phyloP scores from a whole-genome alignment of 2,329 filamentous ascomycete species.

The Paraconiothyrium sp. region DNA sequence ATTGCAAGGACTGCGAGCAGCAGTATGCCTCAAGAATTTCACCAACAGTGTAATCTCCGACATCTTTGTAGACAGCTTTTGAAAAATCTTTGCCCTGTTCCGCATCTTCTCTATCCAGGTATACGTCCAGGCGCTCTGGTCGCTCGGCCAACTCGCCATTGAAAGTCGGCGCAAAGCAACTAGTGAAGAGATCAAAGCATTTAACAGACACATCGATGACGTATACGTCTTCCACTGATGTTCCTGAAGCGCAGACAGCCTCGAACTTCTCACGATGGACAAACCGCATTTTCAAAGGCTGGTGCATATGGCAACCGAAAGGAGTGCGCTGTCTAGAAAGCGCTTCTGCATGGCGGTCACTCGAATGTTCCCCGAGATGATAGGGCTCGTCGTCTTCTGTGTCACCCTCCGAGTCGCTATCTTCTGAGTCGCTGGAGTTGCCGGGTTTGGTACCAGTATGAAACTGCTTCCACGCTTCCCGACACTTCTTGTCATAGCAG shows the following conservation, averaged over 20 bases:
- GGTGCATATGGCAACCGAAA: slow-evolving; percentile 15
- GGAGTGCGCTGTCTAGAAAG: background rate
- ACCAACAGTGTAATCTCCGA: slow-evolving; percentile 10
- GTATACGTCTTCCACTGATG: background rate
- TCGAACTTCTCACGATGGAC: background rate
- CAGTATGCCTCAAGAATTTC: slow-evolving; percentile 18
- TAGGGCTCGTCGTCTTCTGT: background rate
- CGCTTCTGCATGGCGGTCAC: background rate
- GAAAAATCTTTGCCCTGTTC: background rate
- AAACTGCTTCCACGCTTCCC: background rate
- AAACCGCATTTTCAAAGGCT: background rate
- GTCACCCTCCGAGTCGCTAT: background rate
- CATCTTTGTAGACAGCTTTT: slow-evolving; percentile 4
- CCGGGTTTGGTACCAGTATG: background rate
- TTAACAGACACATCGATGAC: background rate
- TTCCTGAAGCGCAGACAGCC: background rate
- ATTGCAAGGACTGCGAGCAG: slow-evolving; percentile 16
- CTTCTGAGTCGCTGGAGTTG: slow-evolving; percentile 1
- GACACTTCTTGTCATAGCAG: slow-evolving; percentile 13
- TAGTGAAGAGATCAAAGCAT: slow-evolving; percentile 10
- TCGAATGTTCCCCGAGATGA: slow-evolving; percentile 1
- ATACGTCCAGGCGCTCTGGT: background rate
- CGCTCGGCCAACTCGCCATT: background rate
- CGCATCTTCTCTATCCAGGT: background rate
- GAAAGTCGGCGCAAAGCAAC: background rate